Conservation (phyloP, 192 early-diverging fungal genomes). For the Obelidium mucronatum region DNA sequence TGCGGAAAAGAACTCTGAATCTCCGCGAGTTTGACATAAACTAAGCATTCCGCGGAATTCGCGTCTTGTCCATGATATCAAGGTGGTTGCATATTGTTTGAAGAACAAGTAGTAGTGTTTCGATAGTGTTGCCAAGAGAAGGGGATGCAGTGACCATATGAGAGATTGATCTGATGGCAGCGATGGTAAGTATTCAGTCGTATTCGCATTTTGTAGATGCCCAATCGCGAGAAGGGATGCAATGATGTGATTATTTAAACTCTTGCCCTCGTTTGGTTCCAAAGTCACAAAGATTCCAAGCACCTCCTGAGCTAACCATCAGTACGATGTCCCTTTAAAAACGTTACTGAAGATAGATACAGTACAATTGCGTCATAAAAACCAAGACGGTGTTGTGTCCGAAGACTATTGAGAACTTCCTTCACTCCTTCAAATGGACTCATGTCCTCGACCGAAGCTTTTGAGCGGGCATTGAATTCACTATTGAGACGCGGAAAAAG, state of each 20-base stretch:
- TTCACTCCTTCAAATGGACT: not conserved
- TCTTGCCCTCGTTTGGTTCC: not conserved
- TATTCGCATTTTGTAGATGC: not conserved
- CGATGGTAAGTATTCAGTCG: not conserved
- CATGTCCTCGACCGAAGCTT: not conserved
- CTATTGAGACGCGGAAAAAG: not conserved
- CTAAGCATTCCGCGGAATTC: constrained; percentile 18
- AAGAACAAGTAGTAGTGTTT: not conserved
- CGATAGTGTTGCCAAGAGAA: not conserved
- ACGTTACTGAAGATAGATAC: not conserved
- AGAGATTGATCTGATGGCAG: not conserved
- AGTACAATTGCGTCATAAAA: constrained; percentile 1
- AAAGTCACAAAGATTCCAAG: not conserved
- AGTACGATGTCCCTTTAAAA: not conserved
- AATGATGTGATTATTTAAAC: not conserved
- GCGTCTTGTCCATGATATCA: not conserved
- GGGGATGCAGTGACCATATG: constrained; percentile 11
- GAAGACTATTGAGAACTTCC: not conserved
- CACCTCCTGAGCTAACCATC: not conserved
- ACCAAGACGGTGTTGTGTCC: not conserved
- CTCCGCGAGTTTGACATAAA: not conserved
- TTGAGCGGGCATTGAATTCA: not conserved
- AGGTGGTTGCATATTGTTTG: not conserved
- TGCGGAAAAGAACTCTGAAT: not conserved
- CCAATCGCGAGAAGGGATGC: not conserved